A percentile compares a stretch with the other conserved stretches of the same genome.
Evolutionary conservation across 1,139 yeast genomes (phyloP).

Genomic region (Taphrina deformans): DNA sequence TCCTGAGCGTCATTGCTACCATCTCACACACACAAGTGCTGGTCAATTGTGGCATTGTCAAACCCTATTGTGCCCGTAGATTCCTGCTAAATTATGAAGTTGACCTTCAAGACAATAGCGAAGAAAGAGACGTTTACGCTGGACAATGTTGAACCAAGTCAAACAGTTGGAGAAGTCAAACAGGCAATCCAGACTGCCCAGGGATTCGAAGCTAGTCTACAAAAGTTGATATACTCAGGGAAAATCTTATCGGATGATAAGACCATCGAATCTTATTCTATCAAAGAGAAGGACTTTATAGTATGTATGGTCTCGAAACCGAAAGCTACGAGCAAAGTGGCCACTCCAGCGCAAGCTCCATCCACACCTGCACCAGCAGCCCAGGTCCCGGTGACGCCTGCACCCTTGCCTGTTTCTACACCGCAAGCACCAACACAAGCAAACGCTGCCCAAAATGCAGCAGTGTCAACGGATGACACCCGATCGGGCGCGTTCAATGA

Average conservation of each 20-base stretch:
- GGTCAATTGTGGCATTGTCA: not conserved
- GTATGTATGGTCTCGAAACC: constrained; percentile 70
- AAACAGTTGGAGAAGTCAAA: constrained; percentile 70
- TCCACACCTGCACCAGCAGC: constrained; percentile 42
- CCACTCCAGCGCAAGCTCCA: constrained; percentile 41
- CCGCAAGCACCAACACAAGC: constrained; percentile 42
- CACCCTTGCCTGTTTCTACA: constrained; percentile 40
- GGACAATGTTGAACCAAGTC: constrained; percentile 64
- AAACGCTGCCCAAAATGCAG: constrained; percentile 41
- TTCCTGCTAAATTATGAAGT: constrained; percentile 57
- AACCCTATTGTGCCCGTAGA: not conserved
- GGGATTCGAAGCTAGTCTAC: constrained; percentile 68
- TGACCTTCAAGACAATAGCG: constrained; percentile 77
- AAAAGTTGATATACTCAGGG: constrained; percentile 90
- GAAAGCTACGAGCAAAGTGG: constrained; percentile 39
- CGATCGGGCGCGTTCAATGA: constrained; percentile 42
- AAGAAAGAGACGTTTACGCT: constrained; percentile 84
- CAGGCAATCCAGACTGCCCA: constrained; percentile 68
- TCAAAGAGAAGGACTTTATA: constrained; percentile 86
- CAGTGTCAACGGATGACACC: constrained; percentile 40
- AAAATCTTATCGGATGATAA: constrained; percentile 85
- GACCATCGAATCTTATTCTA: constrained; percentile 66
- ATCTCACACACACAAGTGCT: not conserved
- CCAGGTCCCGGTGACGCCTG: constrained; percentile 40
- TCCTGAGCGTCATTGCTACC: too few species aligned